phyloP scores from a whole-genome alignment of 495 filamentous ascomycete genomes.

The Aspergillus affinis region DNA sequence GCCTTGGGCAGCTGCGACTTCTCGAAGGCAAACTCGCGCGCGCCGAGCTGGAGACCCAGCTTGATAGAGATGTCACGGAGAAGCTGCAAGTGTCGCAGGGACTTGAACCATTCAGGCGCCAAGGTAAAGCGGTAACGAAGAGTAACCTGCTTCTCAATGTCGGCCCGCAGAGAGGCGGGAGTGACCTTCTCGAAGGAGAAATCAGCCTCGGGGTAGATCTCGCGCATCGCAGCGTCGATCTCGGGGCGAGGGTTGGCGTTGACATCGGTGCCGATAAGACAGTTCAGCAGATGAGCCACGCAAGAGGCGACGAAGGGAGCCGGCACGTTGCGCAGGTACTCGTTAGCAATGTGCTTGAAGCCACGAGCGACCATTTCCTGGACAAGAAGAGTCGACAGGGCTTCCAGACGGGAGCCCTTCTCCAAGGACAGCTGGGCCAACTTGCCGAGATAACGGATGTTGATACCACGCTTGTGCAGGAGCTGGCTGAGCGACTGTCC shows the following conservation, averaged over 20 bases:
- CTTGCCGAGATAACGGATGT: slow-evolving; percentile 90
- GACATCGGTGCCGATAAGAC: slow-evolving; percentile 75
- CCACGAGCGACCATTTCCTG: slow-evolving; percentile 93
- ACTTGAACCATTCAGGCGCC: slow-evolving; percentile 60
- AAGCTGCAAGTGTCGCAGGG: slow-evolving; percentile 74
- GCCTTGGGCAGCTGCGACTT: slow-evolving; percentile 42
- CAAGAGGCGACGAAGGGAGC: slow-evolving; percentile 71
- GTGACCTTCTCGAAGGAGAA: slow-evolving; percentile 76
- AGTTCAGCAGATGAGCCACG: slow-evolving; percentile 89
- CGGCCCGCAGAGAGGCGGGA: slow-evolving; percentile 64
- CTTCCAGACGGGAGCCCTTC: slow-evolving; percentile 68
- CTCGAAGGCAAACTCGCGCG: slow-evolving; percentile 76
- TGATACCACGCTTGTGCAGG: slow-evolving; percentile 96
- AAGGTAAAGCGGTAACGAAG: slow-evolving; percentile 77
- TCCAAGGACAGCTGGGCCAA: slow-evolving; percentile 67
- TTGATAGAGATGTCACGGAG: slow-evolving; percentile 88
- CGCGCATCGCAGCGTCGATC: slow-evolving; percentile 69
- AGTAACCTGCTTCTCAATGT: slow-evolving; percentile 69
- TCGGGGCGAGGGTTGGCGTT: slow-evolving; percentile 76
- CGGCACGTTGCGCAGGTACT: slow-evolving; percentile 78
- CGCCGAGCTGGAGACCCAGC: slow-evolving; percentile 84
- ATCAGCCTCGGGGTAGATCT: slow-evolving; percentile 80
- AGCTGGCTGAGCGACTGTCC: slow-evolving; percentile 84
- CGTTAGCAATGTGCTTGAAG: slow-evolving; percentile 88
- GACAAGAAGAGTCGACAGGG: slow-evolving; percentile 70